Evolutionary conservation across 345 rosid species (phyloP), one percentile per base, ranked within the genome.

Genomic region (Trapa bicornis): DNA sequence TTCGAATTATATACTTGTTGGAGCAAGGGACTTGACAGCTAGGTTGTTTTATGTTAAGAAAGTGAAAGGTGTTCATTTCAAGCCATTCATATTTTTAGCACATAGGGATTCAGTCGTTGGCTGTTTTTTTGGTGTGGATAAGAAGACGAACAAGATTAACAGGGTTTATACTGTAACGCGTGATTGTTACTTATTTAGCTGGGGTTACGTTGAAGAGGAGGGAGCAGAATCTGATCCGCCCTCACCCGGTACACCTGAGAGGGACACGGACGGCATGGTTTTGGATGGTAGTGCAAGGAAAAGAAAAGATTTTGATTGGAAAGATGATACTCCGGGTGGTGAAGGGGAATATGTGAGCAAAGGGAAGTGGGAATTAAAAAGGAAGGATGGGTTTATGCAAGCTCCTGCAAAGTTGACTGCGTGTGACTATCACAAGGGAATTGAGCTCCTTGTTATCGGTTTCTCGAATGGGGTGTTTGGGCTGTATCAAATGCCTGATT

Each of bases 401-500:
- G 80, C 77, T 12, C 76, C 78, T 0, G 89, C 97, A 0, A 86
- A 84, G 72, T 69, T 94, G 72, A 78, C 92, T 7, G 86, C 96
- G 0, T 91, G 95, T 50, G 91, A 89, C 74, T 89, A 91, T 78
- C 99, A 94, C 72, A 80, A 70, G 77, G 89, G 80, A 62, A 86
- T 94, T 54, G 91, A 94, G 68, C 85, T 89, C 82, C 74, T 89
- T 63, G 97, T 91, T 61, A 97, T 85, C 62, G 95, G 97, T n/a
- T 87, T 87, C 79, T 86, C 95, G 0, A 87, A 86, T 75, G 99
- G 99, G 56, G 93, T 85, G 60, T 94, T 89, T 35, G 95, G 99
- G 72, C 78, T 89, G 73, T 94, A 94, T 53, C 93, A 94, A 75
- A 94, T 94, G 97, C 99, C 96, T 0, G 93, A 91, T 81, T 91